Evolutionary conservation across 192 early-diverging fungal genomes (phyloP), one percentile per base, ranked within the genome.

Genomic region (Chytriomyces confervae): DNA sequence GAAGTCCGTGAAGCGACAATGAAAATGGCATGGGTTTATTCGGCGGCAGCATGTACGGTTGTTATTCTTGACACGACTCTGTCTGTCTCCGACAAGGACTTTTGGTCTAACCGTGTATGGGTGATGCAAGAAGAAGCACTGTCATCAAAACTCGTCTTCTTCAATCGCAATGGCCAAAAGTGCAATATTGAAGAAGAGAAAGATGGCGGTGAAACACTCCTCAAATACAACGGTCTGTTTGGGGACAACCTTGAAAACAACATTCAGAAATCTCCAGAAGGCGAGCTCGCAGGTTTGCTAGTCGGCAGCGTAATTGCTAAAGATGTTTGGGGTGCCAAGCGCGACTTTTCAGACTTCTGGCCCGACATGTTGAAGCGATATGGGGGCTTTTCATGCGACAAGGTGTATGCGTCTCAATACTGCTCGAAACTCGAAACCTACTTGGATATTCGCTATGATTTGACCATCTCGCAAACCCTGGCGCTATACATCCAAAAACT

Each of bases 1-100:
- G 66, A 68, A 68, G 44, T 68, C 8, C 66, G 66, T 46, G 66
- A 68, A 68, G 66, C 66, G 8, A 68, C 66, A 45, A 29, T 68
- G n/a, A 68, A 68, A 46, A 68, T 68, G 66, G 36, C 44, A 5
- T 68, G 66, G 66, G 66, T 68, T 23, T 68, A 68, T 68, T 44
- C 66, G 7, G 48, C 66, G 3, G 66, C 66, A 44, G 8, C 16
- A n/a, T 18, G 10, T 11, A 49, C 66, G 8, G 11, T 68, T 46
- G 66, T 68, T 8, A 16, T 68, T 13, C 23, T 68, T 9, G 66
- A 68, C 48, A 43, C n/a, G 16, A n/a, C 20, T 68, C 44, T 68
- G 9, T 49, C 66, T 8, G 43, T 46, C 13, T 11, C 3, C 13
- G 18, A 63, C 36, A 11, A 10, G 9, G 16, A 24, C 62, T 63